These are phyloP conservation scores for Trichoderma asperelloides DNA, from an alignment of 495 filamentous ascomycete genomes.

Conservation along the genomic window DNA sequence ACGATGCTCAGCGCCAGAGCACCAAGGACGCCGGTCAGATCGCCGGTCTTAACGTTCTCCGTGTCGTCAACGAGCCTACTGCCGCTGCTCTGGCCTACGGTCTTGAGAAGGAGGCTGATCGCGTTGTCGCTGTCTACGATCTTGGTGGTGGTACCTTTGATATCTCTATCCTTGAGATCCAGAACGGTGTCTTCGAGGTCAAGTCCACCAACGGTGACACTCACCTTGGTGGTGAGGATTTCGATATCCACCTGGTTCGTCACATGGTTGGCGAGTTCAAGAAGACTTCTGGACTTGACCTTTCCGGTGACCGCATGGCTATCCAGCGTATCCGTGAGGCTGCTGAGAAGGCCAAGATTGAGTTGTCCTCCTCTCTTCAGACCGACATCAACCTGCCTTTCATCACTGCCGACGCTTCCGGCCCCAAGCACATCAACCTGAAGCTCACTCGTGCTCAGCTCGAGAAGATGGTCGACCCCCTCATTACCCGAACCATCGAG, in stretches of 20 bases:
- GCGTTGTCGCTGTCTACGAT: slow-evolving; percentile 93
- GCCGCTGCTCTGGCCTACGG: slow-evolving; percentile 92
- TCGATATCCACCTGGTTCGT: slow-evolving; percentile 93
- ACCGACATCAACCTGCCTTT: slow-evolving; percentile 99
- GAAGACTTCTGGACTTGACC: slow-evolving; percentile 87
- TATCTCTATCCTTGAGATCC: slow-evolving; percentile 95
- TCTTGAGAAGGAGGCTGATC: slow-evolving; percentile 86
- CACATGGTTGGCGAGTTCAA: slow-evolving; percentile 94
- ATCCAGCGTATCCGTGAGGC: slow-evolving; percentile 99
- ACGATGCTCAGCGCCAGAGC: slow-evolving; percentile 94
- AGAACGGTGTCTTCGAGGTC: slow-evolving; percentile 96
- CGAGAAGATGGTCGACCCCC: slow-evolving; percentile 83
- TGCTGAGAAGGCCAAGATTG: slow-evolving; percentile 99
- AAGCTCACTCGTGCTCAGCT: slow-evolving; percentile 92
- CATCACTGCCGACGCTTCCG: slow-evolving; percentile 91
- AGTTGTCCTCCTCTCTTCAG: slow-evolving; percentile 91
- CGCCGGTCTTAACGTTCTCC: slow-evolving; percentile 87
- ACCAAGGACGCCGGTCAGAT: slow-evolving; percentile 98
- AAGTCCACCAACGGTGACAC: slow-evolving; percentile 99
- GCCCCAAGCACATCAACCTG: slow-evolving; percentile 94
- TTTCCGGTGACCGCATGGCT: slow-evolving; percentile 91
- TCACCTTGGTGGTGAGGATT: slow-evolving; percentile 96
- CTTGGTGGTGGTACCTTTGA: slow-evolving; percentile 98
- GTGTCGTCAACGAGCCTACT: slow-evolving; percentile 95
- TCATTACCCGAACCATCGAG: slow-evolving; percentile 79